These are phyloP conservation scores for Hanseniaspora occidentalis DNA, from an alignment of 805 yeast species.

Conservation along the genomic window DNA sequence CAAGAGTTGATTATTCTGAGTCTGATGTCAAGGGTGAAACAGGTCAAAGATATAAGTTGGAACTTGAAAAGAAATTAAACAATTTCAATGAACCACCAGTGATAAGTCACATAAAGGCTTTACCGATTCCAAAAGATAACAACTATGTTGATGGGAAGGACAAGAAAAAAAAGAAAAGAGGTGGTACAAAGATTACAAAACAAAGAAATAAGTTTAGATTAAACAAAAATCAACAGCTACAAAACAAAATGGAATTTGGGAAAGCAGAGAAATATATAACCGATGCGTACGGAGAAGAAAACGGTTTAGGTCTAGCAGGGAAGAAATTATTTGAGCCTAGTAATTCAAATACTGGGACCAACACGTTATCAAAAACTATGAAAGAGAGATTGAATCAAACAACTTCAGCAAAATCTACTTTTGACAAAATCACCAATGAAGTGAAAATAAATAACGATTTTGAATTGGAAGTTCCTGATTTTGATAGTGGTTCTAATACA, in stretches of 20 bases:
- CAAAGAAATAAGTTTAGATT: constrained; percentile 68
- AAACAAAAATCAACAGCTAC: constrained; percentile 73
- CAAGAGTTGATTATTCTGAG: constrained; percentile 59
- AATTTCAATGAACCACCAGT: constrained; percentile 73
- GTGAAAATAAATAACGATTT: too few species aligned
- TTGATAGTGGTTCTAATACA: too few species aligned
- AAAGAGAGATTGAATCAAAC: too few species aligned
- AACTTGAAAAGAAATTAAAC: constrained; percentile 51
- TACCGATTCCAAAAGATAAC: constrained; percentile 42
- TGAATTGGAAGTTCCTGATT: too few species aligned
- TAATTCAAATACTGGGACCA: background rate
- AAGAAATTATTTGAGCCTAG: background rate
- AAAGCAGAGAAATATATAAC: constrained; percentile 48
- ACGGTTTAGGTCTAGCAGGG: constrained; percentile 65
- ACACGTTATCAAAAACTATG: background rate
- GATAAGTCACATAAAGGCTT: constrained; percentile 51
- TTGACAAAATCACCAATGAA: too few species aligned
- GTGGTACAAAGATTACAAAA: constrained; percentile 71
- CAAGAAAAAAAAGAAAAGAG: constrained; percentile 67
- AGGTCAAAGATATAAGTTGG: constrained; percentile 49
- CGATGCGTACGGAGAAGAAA: constrained; percentile 66
- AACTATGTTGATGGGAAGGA: constrained; percentile 31
- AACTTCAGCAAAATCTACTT: too few species aligned
- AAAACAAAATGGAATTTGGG: constrained; percentile 77
- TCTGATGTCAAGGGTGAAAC: constrained; percentile 32